Evolutionary conservation across 2,329 filamentous ascomycete species (phyloP).

Genomic region (Lecanicillium sp.): DNA sequence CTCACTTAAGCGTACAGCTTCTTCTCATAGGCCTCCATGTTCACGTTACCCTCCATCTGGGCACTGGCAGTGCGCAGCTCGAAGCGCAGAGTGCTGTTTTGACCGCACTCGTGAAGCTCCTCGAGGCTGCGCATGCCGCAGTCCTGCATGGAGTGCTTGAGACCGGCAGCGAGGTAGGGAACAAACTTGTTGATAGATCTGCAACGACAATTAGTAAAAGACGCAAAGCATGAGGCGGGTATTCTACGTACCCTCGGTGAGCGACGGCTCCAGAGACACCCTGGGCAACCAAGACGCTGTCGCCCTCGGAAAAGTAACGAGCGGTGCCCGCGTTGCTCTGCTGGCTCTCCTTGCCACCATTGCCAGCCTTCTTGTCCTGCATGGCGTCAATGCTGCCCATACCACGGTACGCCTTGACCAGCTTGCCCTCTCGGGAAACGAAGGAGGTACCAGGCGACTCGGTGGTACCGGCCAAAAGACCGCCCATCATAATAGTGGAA

Average conservation of each 20-base stretch:
- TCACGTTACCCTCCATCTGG: conserved; percentile 92
- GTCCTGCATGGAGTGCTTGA: conserved; percentile 97
- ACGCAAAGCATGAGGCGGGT: background rate
- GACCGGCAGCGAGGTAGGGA: conserved; percentile 87
- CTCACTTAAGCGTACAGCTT: conserved; percentile 80
- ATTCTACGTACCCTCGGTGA: conserved; percentile 52
- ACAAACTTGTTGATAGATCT: conserved; percentile 89
- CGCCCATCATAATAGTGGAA: conserved; percentile 98
- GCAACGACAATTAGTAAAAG: conserved; percentile 20
- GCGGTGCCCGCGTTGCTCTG: conserved; percentile 91
- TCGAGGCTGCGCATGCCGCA: conserved; percentile 76
- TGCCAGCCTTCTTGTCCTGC: conserved; percentile 95
- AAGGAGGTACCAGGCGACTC: conserved; percentile 97
- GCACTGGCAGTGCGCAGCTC: conserved; percentile 91
- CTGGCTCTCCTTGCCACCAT: conserved; percentile 61
- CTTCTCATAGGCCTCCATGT: conserved; percentile 99
- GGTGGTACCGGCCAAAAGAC: conserved; percentile 90
- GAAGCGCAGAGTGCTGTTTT: conserved; percentile 72
- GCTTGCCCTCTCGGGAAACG: conserved; percentile 90
- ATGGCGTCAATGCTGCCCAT: conserved; percentile 99
- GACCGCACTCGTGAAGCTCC: conserved; percentile 68
- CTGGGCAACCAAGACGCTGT: conserved; percentile 89
- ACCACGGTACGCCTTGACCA: conserved; percentile 97
- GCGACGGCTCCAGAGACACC: conserved; percentile 85
- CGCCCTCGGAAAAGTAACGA: conserved; percentile 96